Percentiles rank a stretch among this genome's conserved stretches.
These are phyloP conservation scores for Crithidia acanthocephali DNA, from an alignment of 208 protist genomes.

Conservation along the genomic window DNA sequence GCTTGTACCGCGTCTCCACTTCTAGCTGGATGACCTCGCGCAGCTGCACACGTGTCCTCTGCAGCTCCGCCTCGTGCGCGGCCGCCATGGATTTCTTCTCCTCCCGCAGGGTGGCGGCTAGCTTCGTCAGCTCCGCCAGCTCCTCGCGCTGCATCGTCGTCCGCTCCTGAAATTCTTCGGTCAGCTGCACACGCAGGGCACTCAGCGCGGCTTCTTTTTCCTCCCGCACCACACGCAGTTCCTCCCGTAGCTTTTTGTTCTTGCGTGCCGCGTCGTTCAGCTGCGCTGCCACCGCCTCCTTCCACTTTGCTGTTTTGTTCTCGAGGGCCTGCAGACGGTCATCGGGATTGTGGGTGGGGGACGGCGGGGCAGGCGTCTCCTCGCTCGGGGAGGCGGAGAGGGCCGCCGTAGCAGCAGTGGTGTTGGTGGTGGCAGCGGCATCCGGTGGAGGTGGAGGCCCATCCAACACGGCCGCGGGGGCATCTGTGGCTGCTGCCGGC, in stretches of 20 bases:
- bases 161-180: conserved; percentile 76
- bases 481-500: background rate
- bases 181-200: conserved; percentile 57
- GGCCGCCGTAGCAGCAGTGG: background rate
- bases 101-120: conserved; percentile 40
- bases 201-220: conserved; percentile 41
- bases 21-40: conserved; percentile 35
- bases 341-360: conserved; percentile 22
- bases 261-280: conserved; percentile 68
- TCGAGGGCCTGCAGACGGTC: conserved; percentile 50
- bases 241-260: conserved; percentile 75
- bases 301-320: conserved; percentile 62
- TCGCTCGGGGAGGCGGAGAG: background rate
- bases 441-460: too few relatives aligned
- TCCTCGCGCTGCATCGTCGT: conserved; percentile 65
- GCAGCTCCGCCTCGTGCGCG: conserved; percentile 51
- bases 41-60: conserved; percentile 22
- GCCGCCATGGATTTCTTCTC: conserved; percentile 49
- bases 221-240: conserved; percentile 38
- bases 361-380: background rate
- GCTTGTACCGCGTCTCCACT: conserved; percentile 22
- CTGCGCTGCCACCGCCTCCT: conserved; percentile 60
- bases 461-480: background rate
- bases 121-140: conserved; percentile 36
- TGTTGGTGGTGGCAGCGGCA: too few relatives aligned